These are phyloP conservation scores for Talaromyces atroroseus DNA, from an alignment of 2,329 filamentous ascomycete genomes.

Conservation along the genomic window DNA sequence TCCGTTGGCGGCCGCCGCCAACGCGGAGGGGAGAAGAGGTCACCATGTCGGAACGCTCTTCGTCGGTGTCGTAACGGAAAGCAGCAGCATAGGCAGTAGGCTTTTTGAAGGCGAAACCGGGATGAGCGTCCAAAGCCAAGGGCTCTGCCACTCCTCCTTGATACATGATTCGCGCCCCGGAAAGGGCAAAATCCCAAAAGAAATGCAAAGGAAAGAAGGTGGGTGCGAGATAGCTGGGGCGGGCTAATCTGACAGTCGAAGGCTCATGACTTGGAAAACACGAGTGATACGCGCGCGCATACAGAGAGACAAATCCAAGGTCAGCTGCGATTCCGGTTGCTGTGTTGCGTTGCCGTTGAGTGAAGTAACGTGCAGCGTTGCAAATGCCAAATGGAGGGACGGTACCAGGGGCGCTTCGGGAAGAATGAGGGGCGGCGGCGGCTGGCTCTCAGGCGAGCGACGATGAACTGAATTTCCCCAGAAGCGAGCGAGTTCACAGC, in stretches of 20 bases:
- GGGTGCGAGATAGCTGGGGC: not conserved
- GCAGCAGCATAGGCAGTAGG: conserved; percentile 33
- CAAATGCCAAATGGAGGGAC: conserved; percentile 2
- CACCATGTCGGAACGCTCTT: conserved; percentile 25
- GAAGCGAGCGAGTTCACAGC: conserved; percentile 1
- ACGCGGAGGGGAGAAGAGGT: conserved; percentile 21
- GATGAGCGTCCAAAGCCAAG: conserved; percentile 28
- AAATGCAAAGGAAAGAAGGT: not conserved
- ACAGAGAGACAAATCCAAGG: not conserved
- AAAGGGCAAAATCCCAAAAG: not conserved
- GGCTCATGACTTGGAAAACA: conserved; percentile 8
- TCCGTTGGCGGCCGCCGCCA: conserved; percentile 27
- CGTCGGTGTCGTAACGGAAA: conserved; percentile 31
- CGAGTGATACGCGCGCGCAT: not conserved
- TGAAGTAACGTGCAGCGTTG: conserved; percentile 8
- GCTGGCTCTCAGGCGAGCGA: conserved; percentile 1
- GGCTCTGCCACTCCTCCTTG: conserved; percentile 28
- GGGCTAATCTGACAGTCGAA: not conserved
- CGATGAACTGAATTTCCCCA: not conserved
- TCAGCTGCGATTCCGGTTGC: not conserved
- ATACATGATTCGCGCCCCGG: conserved; percentile 24
- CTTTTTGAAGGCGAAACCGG: conserved; percentile 31
- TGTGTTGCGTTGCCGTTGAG: not conserved
- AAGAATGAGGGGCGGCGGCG: conserved; percentile 5
- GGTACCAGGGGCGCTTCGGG: conserved; percentile 2